Conservation (phyloP, 371 early-diverging fungal species). For the Mucor plumbeus region DNA sequence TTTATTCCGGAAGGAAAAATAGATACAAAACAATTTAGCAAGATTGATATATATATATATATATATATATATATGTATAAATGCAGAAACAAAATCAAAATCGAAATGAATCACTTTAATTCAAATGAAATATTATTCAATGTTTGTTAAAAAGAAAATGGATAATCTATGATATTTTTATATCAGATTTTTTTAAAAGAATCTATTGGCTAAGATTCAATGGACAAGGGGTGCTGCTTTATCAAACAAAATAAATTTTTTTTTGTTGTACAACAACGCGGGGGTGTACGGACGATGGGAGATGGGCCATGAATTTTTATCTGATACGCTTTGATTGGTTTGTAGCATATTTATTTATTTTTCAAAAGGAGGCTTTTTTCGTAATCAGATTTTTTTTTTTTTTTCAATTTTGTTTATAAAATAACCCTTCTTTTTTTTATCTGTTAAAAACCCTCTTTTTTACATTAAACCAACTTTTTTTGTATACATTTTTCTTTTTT, state of each 20-base stretch:
- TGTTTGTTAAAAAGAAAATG: neutral
- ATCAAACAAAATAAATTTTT: neutral
- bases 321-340: constrained; percentile 26
- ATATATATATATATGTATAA: too few relatives aligned
- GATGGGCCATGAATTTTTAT: constrained; percentile 17
- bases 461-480: neutral
- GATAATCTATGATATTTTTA: neutral
- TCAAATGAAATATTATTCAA: too few relatives aligned
- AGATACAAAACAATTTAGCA: neutral
- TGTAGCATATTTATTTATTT: neutral
- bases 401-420: constrained; percentile 2
- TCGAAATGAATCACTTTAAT: too few relatives aligned
- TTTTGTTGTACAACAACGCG: neutral
- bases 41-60: too few relatives aligned
- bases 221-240: neutral
- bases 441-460: constrained; percentile 9
- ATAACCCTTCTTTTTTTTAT: neutral
- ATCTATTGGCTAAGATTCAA: neutral
- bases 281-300: constrained; percentile 5
- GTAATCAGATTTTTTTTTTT: constrained; percentile 21
- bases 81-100: too few relatives aligned
- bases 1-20: neutral
- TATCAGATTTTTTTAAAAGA: neutral
- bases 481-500: constrained; percentile 8
- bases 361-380: constrained; percentile 8